Evolutionary conservation across 2,329 filamentous ascomycete genomes (phyloP), one percentile per base, ranked within the genome.

Genomic region (Mariannaea elegans): DNA sequence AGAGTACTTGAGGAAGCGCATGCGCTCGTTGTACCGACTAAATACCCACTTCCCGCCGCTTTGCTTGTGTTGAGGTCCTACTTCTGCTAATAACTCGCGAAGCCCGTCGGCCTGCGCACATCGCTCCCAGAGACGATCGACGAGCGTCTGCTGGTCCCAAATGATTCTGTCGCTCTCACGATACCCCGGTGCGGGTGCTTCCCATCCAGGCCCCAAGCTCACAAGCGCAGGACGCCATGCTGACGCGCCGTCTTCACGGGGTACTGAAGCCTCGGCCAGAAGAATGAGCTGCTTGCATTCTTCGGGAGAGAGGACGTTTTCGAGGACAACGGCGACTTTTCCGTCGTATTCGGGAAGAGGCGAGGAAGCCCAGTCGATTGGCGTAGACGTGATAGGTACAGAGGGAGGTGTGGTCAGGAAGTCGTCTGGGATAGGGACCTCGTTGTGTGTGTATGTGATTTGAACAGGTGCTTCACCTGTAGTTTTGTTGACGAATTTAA

Each of bases 131-230:
- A 95, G 68, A 19, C 85, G 83, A 21, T 84, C 81, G 0, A 86
- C 88, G 1, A 94, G 65, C 1, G 84, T 83, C 47, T 82, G 78
- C 13, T 83, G 76, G 70, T 95, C 90, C 84, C 88, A 91, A 65
- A 95, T 89, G 64, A 94, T 91, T 3, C 92, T 84, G n/a, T 89
- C 89, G 68, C 89, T 89, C 61, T 91, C 88, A 14, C 92, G 82
- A 47, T 86, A 85, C 8, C 86, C 82, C 1, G 83, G 78, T 1
- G 65, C 65, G 4, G 81, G 73, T 3, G 80, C 75, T 75, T 94
- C 88, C 56, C 73, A 78, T 3, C 90, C 90, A 4, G 74, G 74
- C 5, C 90, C 90, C 21, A 86, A 73, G 71, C 90, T 90, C 57
- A 94, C 81, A 73, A 92, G 81, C 0, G 91, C 92, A 2, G 86